Evolutionary conservation across 2,329 filamentous ascomycete species (phyloP), one percentile per base, ranked within the genome.

Genomic region (Salinomyces thailandicus): DNA sequence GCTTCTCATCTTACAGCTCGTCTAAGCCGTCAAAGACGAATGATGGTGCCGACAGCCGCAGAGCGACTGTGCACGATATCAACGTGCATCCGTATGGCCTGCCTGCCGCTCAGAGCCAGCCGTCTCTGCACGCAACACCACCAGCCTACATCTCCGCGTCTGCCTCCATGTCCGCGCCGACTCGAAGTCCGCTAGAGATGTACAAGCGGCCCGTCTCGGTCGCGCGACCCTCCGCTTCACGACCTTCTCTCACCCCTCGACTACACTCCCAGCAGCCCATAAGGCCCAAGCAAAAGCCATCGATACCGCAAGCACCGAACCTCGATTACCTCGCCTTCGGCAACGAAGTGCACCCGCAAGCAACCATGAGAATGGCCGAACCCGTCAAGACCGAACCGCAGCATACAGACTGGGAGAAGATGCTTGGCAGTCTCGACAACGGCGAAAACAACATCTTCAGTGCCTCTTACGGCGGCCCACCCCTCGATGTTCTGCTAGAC

Each of bases 381-480:
- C 51, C 54, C 2, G 43, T 55, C 37, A 60, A 59, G 36, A 46
- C 54, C 17, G 51, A 58, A 16, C 51, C 54, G 9, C 77, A 77
- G 1, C 64, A 77, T 6, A 68, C 76, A 0, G 84, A 91, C 49
- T 93, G 85, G 86, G 85, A 93, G 57, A 76, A 79, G 2, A 69
- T 93, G 0, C 69, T 93, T 2, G 79, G 81, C 3, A 80, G 79
- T 15, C 77, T 93, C 57, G 85, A 93, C 49, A 78, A 78, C 22
- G 84, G 84, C 1, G 73, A 80, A 46, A 75, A 79, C 36, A 93
- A 89, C 53, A 80, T 93, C n/a, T 91, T 85, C 58, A 80, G 85
- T 53, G 79, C 79, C 27, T 85, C 85, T 37, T 86, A 86, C 48
- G 82, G 81, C 14, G 81, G 81, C 0, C 69, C 72, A 7, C 68